Evolutionary conservation across 495 filamentous ascomycete species (phyloP).

Genomic region (Trypethelium eluteriae): DNA sequence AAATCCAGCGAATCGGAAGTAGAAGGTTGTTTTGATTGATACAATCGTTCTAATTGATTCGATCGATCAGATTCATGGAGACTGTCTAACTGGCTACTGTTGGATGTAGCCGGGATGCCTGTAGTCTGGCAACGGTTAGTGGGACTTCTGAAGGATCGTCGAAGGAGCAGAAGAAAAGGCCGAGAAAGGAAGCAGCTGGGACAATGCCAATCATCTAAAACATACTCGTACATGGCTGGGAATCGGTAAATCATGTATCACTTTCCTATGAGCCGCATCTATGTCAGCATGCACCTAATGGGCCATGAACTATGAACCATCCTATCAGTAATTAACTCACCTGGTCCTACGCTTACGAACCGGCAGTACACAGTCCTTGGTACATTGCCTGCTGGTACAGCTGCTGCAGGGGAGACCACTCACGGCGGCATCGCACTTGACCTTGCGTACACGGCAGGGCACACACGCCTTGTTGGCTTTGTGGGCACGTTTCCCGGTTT

Average conservation of each 20-base stretch:
- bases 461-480: slow-evolving; percentile 15
- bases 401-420: slow-evolving; percentile 21
- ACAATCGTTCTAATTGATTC: slow-evolving; percentile 4
- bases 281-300: slow-evolving; percentile 9
- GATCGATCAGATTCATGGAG: background rate
- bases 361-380: slow-evolving; percentile 18
- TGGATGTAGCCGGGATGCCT: slow-evolving; percentile 7
- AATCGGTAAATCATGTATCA: slow-evolving; percentile 10
- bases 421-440: slow-evolving; percentile 22
- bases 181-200: slow-evolving; percentile 8
- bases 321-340: slow-evolving; percentile 18
- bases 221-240: slow-evolving; percentile 9
- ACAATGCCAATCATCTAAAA: slow-evolving; percentile 8
- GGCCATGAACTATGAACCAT: background rate
- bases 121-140: slow-evolving; percentile 10
- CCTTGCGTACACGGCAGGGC: slow-evolving; percentile 17
- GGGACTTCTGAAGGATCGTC: slow-evolving; percentile 1
- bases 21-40: slow-evolving; percentile 9
- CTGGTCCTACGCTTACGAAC: slow-evolving; percentile 21
- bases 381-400: slow-evolving; percentile 17
- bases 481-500: slow-evolving; percentile 13
- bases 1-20: slow-evolving; percentile 10
- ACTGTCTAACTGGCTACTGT: slow-evolving; percentile 7
- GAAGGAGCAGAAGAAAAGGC: slow-evolving; percentile 9
- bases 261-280: slow-evolving; percentile 11